Evolutionary conservation across 371 early-diverging fungal species (phyloP), one percentile per base, ranked within the genome.

Genomic region (Dinochytrium kinnereticum): DNA sequence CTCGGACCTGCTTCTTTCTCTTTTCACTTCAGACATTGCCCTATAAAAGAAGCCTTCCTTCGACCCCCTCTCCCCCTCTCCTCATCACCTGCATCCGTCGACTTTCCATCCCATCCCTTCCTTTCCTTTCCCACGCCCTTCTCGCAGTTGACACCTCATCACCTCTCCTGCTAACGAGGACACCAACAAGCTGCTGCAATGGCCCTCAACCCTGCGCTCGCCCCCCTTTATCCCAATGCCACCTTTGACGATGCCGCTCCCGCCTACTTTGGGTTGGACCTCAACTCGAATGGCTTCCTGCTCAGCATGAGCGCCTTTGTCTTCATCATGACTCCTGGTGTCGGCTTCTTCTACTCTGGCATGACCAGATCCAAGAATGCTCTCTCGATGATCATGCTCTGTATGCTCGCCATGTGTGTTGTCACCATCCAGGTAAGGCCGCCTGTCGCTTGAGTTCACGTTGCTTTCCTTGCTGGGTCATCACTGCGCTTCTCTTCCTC

Each of bases 341-440:
- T 84, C 31, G 85, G 81, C 15, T 59, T 83, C 81, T 95, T 95
- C 75, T 97, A 97, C 79, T 90, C 93, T 72, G 97, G 97, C 24
- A 89, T 96, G 91, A 91, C 93, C 31, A 85, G 94, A n/a, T 19
- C 78, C 3, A 83, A 83, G 66, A 74, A 78, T 71, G 64, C 93
- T 2, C 84, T 93, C 28, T 90, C 92, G 31, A 74, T 93, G 51
- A 91, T 95, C 80, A 91, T 94, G 81, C 81, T 88, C 51, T 89
- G 86, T 67, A 85, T 89, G 75, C 68, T 92, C 31, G 86, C 91
- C n/a, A 76, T 90, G 39, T 83, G 92, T 28, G 88, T 96, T 36
- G 95, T 96, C 1, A 87, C 92, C 33, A 76, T 95, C 64, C 69
- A 73, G 70, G 65, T 76, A 39, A 15, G n/a, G n/a, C n/a, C n/a